Evolutionary conservation across 1,139 yeast species (phyloP), one percentile per base, ranked within the genome.

Genomic region (Arxiozyma bovina): DNA sequence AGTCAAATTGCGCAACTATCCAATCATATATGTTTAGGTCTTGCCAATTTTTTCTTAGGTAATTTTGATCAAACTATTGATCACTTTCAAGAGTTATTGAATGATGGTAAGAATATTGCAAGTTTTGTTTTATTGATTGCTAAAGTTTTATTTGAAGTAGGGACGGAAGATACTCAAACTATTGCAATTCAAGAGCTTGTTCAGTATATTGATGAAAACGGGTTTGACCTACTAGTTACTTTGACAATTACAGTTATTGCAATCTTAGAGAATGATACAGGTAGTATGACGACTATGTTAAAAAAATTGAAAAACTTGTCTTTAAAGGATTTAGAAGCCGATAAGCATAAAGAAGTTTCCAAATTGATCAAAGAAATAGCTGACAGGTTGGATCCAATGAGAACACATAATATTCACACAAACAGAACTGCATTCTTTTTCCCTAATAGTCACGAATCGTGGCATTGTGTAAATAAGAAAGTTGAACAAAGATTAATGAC

Each of bases 221-320:
- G 94, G 0, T 75, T 86, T 1, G 79, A 88, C 0, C 71, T 88
- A 49, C 67, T 81, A 38, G 81, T 87, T 9, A 83, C 87, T 0
- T 69, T 90, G 53, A 80, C 90, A 0, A 74, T 91, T 49, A 96
- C 96, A 6, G 93, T 95, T 0, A 82, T 91, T 47, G 83, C 95
- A 0, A 68, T 91, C 6, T 76, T 81, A 18, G 90, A 87, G 52
- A 57, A 60, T n/a, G 60, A 60, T 18, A 50, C 50, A 5, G 75
- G 73, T 0, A 89, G 85, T 34, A 77, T 87, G 60, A 71, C 80
- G 48, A 79, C 76, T 1, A 83, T 94, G 0, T 78, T 88, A 21
- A 77, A 77, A 53, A 96, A 89, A 66, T 72, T 91, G 48, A 74
- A 73, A 25, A 71, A 75, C 0, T 68, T 88, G 47, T 69, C 83